Evolutionary conservation across 768 basidiomycete genomes (phyloP), one percentile per base, ranked within the genome.

Genomic region (Sporobolomyces pararoseus): DNA sequence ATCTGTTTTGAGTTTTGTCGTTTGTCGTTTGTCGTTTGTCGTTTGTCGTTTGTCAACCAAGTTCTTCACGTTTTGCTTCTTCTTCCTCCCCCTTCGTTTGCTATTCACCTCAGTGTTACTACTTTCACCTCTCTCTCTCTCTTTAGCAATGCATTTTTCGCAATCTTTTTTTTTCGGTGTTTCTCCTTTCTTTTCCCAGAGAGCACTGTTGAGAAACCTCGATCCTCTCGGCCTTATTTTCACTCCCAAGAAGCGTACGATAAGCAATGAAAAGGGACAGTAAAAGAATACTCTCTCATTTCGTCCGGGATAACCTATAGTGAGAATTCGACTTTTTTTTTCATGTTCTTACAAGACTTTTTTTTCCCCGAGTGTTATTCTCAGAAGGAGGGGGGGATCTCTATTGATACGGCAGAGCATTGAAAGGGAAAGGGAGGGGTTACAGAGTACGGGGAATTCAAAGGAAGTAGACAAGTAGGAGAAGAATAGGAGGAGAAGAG

Each of bases 91-190:
- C 46, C 21, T 21, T 54, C 25, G 32, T 31, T 46, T 10, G n/a
- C 25, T 37, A 14, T 37, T 17, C 25, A 10, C 13, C 39, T 3
- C 29, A 25, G n/a, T 44, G 17, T 23, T 2, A 23, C 29, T 17
- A 46, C 46, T 31, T 44, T 21, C 39, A 34, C 52, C 31, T 64
- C 52, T 44, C 63, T 14, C 42, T 12, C 25, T 53, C 35, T 51
- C 25, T 49, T 47, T 23, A 12, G 21, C 10, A 47, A 23, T 19
- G 27, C 31, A 29, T n/a, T 16, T 12, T n/a, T 42, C 57, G 57
- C 2, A 25, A 1, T 21, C n/a, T 10, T 21, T 23, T 25, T 17
- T 37, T 25, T 14, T 3, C 39, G 21, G 31, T 13, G 19, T 44
- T 68, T 35, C 65, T 63, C 25, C 23, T 60, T 35, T 7, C 9